These are phyloP conservation scores for Triticum timopheevii DNA, from an alignment of 176 grass and related monocot species.

Conservation along the genomic window DNA sequence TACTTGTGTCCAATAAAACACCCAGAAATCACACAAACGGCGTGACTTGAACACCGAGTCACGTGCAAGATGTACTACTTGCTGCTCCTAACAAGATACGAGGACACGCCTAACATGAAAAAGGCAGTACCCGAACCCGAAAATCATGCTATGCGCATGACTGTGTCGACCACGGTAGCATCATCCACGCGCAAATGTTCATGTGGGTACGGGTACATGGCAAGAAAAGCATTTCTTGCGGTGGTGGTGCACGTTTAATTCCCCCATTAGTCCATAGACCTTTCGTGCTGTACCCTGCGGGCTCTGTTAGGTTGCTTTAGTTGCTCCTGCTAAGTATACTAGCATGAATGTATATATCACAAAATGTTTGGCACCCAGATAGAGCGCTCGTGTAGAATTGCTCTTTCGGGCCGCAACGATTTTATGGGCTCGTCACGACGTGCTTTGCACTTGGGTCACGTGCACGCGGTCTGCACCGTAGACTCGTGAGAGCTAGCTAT, in stretches of 20 bases:
- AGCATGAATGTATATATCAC: not conserved
- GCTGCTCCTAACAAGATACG: too few relatives aligned
- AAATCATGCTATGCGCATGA: not conserved
- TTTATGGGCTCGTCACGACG: not conserved
- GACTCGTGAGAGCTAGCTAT: not conserved
- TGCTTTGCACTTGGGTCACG: not conserved
- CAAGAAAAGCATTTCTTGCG: constrained; percentile 5
- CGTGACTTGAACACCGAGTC: not conserved
- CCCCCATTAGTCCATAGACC: not conserved
- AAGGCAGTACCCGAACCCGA: not conserved
- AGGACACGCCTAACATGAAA: not conserved
- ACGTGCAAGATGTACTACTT: not conserved
- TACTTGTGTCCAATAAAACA: not conserved
- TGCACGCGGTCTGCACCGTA: not conserved
- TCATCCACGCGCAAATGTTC: not conserved
- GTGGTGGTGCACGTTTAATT: not conserved
- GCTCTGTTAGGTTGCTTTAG: not conserved
- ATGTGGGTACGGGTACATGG: not conserved
- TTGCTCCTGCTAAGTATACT: too few relatives aligned
- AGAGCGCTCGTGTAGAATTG: not conserved
- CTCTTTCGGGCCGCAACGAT: not conserved
- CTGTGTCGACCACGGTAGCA: not conserved
- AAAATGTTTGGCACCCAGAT: not conserved
- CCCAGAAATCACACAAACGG: not conserved
- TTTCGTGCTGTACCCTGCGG: too few relatives aligned